phyloP scores from a whole-genome alignment of 1,284 basidiomycete species.

The Neotropicomus parvogracilis region DNA sequence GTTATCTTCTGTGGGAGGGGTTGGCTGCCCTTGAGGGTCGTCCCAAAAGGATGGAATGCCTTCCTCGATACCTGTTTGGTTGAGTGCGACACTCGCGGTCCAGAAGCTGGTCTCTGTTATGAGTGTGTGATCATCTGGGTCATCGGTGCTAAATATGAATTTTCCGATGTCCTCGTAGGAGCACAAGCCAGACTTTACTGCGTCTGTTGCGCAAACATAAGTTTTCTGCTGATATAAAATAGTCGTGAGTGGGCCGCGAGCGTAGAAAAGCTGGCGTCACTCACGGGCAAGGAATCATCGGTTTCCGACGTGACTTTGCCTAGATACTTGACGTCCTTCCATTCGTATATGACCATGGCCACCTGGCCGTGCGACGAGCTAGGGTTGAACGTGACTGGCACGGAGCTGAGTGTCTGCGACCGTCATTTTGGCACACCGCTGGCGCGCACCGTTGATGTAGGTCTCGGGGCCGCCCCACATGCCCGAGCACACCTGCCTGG shows the following conservation, averaged over 20 bases:
- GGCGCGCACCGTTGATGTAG: constrained; percentile 76
- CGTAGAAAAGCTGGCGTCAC: constrained; percentile 29
- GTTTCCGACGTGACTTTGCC: constrained; percentile 64
- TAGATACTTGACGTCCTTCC: constrained; percentile 81
- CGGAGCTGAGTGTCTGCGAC: constrained; percentile 1
- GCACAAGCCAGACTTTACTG: constrained; percentile 71
- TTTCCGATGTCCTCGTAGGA: constrained; percentile 65
- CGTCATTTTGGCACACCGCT: neutral
- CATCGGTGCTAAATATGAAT: constrained; percentile 69
- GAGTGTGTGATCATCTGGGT: constrained; percentile 54
- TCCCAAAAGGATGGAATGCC: constrained; percentile 46
- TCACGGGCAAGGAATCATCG: constrained; percentile 67
- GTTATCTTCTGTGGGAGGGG: constrained; percentile 44
- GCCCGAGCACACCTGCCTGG: constrained; percentile 88
- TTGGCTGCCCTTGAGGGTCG: constrained; percentile 57
- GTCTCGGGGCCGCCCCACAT: constrained; percentile 85
- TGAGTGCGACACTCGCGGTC: constrained; percentile 66
- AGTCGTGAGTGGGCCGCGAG: constrained; percentile 16
- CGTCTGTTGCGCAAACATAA: constrained; percentile 84
- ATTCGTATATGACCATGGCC: constrained; percentile 94
- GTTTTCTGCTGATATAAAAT: constrained; percentile 63
- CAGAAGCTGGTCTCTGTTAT: constrained; percentile 75
- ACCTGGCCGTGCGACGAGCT: constrained; percentile 79
- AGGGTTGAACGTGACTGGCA: constrained; percentile 75
- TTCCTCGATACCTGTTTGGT: constrained; percentile 23